Evolutionary conservation across 2,329 filamentous ascomycete genomes (phyloP).

Genomic region (Hypoxylon sp.): DNA sequence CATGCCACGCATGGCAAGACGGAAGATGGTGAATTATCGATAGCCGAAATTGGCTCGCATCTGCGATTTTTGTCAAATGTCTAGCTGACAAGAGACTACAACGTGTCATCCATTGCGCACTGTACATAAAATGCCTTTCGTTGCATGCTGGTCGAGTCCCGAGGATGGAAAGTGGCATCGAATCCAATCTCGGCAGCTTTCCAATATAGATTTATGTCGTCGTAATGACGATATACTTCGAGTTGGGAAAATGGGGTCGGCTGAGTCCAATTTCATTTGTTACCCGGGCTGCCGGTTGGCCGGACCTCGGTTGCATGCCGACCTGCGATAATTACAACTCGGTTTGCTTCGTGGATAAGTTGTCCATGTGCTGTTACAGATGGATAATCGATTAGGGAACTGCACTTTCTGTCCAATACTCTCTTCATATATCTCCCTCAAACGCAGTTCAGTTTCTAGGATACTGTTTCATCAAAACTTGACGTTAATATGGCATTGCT

Average conservation of each 20-base stretch:
- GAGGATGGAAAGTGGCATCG: slow-evolving; percentile 22
- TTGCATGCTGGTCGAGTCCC: slow-evolving; percentile 3
- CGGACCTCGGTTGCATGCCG: slow-evolving; percentile 41
- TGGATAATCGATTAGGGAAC: slow-evolving; percentile 27
- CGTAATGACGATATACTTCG: slow-evolving; percentile 29
- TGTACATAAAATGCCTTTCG: slow-evolving; percentile 14
- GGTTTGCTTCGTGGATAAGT: slow-evolving; percentile 35
- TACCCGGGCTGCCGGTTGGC: slow-evolving; percentile 35
- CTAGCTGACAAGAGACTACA: slow-evolving; percentile 28
- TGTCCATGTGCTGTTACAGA: slow-evolving; percentile 7
- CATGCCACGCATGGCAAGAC: slow-evolving; percentile 37
- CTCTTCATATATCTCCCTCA: not conserved
- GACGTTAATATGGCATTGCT: slow-evolving; percentile 30
- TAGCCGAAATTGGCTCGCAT: slow-evolving; percentile 40
- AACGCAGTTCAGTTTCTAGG: not conserved
- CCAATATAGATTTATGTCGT: slow-evolving; percentile 27
- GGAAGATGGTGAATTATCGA: slow-evolving; percentile 32
- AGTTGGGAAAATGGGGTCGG: slow-evolving; percentile 25
- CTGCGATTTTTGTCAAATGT: slow-evolving; percentile 29
- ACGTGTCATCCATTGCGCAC: slow-evolving; percentile 33
- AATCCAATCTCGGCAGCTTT: slow-evolving; percentile 9
- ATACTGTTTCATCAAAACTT: slow-evolving; percentile 17
- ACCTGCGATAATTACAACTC: slow-evolving; percentile 30
- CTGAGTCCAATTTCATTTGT: slow-evolving; percentile 21
- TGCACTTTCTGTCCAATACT: slow-evolving; percentile 6